Conservation (phyloP, 163 green algal genomes). For the Scenedesmus sp. region DNA sequence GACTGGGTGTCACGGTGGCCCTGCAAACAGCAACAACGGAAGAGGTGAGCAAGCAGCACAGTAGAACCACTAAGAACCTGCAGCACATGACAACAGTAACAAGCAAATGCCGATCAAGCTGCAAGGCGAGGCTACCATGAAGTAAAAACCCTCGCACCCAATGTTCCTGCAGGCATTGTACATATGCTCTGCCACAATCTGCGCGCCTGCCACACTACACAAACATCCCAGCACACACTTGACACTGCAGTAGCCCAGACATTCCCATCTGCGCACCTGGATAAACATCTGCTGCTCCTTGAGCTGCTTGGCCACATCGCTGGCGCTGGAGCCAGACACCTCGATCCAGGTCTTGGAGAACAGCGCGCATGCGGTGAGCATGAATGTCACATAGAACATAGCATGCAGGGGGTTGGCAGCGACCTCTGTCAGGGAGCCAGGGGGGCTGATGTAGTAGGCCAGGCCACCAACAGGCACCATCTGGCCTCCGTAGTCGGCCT, state of each 20-base stretch:
- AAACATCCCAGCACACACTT: neutral
- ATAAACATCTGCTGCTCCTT: slow-evolving; percentile 97
- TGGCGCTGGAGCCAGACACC: slow-evolving; percentile 95
- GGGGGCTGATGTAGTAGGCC: slow-evolving; percentile 99
- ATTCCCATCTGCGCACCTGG: slow-evolving; percentile 48
- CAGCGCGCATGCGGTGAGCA: slow-evolving; percentile 98
- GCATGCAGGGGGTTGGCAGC: slow-evolving; percentile 96
- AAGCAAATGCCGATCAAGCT: too few species aligned
- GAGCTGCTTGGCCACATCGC: slow-evolving; percentile 98
- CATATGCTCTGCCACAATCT: too few species aligned
- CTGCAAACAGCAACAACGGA: slow-evolving; percentile 41
- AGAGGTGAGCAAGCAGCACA: neutral
- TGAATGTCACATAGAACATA: slow-evolving; percentile 99
- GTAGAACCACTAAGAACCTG: neutral
- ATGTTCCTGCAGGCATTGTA: too few species aligned
- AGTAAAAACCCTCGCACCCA: too few species aligned
- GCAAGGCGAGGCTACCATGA: too few species aligned
- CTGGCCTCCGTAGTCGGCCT: slow-evolving; percentile 80
- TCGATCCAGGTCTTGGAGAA: slow-evolving; percentile 99
- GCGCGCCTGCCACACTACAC: too few species aligned
- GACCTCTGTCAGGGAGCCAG: slow-evolving; percentile 87
- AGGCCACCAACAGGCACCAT: slow-evolving; percentile 96
- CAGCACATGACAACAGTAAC: neutral
- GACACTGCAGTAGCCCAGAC: neutral
- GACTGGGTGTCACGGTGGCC: slow-evolving; percentile 92